Evolutionary conservation across 208 protist genomes (phyloP).

Genomic region (Balamuthia mandrillaris): DNA sequence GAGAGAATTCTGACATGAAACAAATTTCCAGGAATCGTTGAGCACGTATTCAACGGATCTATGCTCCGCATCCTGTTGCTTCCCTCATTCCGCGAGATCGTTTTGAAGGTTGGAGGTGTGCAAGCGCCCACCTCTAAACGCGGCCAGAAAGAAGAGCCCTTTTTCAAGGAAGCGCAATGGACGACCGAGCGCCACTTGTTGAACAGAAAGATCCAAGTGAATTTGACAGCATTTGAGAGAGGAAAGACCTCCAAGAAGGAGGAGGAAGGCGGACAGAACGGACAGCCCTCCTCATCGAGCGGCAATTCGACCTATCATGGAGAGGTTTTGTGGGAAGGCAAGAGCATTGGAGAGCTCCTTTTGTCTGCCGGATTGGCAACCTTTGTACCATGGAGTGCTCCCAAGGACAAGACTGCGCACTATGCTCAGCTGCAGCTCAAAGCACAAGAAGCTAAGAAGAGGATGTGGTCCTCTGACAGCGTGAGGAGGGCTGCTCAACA

Average conservation of each 20-base stretch:
- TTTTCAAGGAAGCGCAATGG: slow-evolving; percentile 36
- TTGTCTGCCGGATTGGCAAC: neutral
- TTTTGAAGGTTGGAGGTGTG: neutral
- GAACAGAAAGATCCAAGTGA: neutral
- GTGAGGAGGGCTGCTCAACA: neutral
- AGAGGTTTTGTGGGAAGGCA: slow-evolving; percentile 9
- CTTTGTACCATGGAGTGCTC: slow-evolving; percentile 25
- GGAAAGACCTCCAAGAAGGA: slow-evolving; percentile 38
- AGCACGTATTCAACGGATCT: slow-evolving; percentile 25
- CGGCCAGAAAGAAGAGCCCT: slow-evolving; percentile 35
- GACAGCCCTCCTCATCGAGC: neutral
- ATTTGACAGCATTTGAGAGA: slow-evolving; percentile 28
- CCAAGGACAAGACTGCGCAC: slow-evolving; percentile 22
- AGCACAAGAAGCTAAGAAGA: neutral
- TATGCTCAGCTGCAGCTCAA: neutral
- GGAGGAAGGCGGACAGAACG: neutral
- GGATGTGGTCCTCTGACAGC: slow-evolving; percentile 16
- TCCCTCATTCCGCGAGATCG: slow-evolving; percentile 16
- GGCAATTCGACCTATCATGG: slow-evolving; percentile 29
- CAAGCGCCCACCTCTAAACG: slow-evolving; percentile 5
- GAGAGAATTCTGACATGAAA: too few species aligned
- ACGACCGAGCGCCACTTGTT: slow-evolving; percentile 32
- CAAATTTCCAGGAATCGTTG: slow-evolving; percentile 1
- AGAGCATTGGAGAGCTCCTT: slow-evolving; percentile 31
- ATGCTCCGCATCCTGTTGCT: slow-evolving; percentile 19